Conservation (phyloP, 495 filamentous ascomycete genomes). For the Neurospora discreta region DNA sequence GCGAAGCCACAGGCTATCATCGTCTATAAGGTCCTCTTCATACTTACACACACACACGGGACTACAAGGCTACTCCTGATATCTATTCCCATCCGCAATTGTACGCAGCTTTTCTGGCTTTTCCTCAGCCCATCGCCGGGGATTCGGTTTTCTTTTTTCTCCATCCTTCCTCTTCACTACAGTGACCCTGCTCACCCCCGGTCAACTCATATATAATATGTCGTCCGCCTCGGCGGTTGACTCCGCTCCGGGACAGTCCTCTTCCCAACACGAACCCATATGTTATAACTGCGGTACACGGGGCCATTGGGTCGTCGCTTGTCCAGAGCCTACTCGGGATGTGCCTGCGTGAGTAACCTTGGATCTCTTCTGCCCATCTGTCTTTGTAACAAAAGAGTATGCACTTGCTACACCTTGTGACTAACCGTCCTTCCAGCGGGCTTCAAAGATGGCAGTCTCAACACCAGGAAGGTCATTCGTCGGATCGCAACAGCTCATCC, state of each 20-base stretch:
- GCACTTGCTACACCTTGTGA: neutral
- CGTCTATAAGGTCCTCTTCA: neutral
- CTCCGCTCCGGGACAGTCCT: constrained; percentile 24
- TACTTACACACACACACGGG: neutral
- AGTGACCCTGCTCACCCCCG: neutral
- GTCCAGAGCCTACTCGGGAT: constrained; percentile 36
- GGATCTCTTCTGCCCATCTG: neutral
- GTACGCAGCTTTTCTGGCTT: neutral
- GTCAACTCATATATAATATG: neutral
- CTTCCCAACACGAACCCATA: constrained; percentile 21
- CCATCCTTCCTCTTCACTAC: neutral
- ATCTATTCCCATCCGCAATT: neutral
- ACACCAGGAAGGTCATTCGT: constrained; percentile 20
- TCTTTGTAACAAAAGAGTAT: neutral
- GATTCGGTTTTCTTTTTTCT: neutral
- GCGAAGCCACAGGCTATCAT: neutral
- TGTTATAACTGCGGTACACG: constrained; percentile 43
- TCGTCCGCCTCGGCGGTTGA: constrained; percentile 16
- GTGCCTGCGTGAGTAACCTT: constrained; percentile 47
- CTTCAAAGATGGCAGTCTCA: constrained; percentile 28
- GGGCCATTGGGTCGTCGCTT: constrained; percentile 39
- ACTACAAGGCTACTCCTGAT: neutral
- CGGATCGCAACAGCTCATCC: constrained; percentile 18
- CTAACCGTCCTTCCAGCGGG: constrained; percentile 23
- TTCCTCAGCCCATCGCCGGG: neutral